phyloP scores from a whole-genome alignment of 257 asterid species.

The Fraxinus excelsior region DNA sequence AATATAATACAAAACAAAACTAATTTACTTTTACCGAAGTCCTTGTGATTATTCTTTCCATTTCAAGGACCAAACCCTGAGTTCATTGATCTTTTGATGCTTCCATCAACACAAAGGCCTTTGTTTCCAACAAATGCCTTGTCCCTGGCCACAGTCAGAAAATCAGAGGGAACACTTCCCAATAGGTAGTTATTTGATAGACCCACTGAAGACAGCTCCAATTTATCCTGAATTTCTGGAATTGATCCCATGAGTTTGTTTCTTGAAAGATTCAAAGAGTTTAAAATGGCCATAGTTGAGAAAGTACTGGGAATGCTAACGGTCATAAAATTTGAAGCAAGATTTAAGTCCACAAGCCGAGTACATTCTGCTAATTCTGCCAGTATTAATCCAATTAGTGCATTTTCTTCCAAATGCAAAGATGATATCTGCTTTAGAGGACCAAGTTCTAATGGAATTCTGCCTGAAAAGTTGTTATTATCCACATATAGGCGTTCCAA shows the following conservation, averaged over 20 bases:
- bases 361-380: constrained; percentile 62
- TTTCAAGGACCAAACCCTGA: constrained; percentile 48
- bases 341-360: constrained; percentile 69
- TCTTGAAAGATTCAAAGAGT: constrained; percentile 83
- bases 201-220: constrained; percentile 75
- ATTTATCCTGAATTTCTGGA: constrained; percentile 60
- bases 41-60: constrained; percentile 33
- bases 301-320: constrained; percentile 63
- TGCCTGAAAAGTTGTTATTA: constrained; percentile 61
- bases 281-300: constrained; percentile 61
- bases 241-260: constrained; percentile 66
- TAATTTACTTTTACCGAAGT: constrained; percentile 45
- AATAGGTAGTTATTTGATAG: constrained; percentile 65
- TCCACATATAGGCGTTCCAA: constrained; percentile 69
- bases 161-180: constrained; percentile 66
- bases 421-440: constrained; percentile 69
- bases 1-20: constrained; percentile 45
- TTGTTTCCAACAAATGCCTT: constrained; percentile 62
- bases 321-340: constrained; percentile 63
- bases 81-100: constrained; percentile 27
- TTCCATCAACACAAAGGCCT: constrained; percentile 57
- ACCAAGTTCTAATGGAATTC: constrained; percentile 63
- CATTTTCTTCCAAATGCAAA: constrained; percentile 69
- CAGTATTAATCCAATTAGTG: constrained; percentile 62
- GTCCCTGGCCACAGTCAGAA: constrained; percentile 65